Base-by-base conservation (phyloP, 2,329 filamentous ascomycete species). In the Leptographium wingfieldii region DNA sequence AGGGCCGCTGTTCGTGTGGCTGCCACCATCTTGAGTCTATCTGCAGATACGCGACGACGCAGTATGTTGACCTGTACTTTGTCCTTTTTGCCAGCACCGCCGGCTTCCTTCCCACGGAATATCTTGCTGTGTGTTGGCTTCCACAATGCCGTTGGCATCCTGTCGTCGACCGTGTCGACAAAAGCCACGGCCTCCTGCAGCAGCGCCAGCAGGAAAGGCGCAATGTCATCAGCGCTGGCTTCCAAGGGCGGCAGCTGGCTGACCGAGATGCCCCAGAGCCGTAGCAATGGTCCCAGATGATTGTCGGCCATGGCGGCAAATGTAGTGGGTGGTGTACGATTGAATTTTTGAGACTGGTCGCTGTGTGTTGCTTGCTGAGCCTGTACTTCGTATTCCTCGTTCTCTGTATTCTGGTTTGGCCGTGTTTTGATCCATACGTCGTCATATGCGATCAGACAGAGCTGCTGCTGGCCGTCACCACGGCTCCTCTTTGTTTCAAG, bases 111-210 rank as follows among this genome's bases (percentile, higher is more conserved):
- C 22, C 40, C 48, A 3, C 73, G 66, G 58, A 76, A 80, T 12
- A 68, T 71, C 69, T 81, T 83, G 43, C 67, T 63, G 27, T 69
- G 69, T 63, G 73, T 74, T 56, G 68, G 60, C 60, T 73, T 73
- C 72, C 77, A 77, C 46, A 56, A 11, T 29, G 29, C 11, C 5
- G 14, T n/a, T 6, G 2, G 25, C 59, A 55, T 66, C 65, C 66
- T 63, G 33, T 33, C 19, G 43, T 56, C 52, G 19, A 62, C 76
- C 11, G 74, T 73, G 66, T 78, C 76, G 67, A 86, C 75, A 68
- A 88, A 85, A 1, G 76, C 74, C 33, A 82, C 69, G 27, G 81
- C 79, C 68, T 88, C 84, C n/a, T 72, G 67, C 38, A 88, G 73
- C 29, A 84, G 72, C 6, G 75, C 69, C 11, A 71, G 68, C 61